Evolutionary conservation across 257 asterid genomes (phyloP).

Genomic region (Primulina tabacum): DNA sequence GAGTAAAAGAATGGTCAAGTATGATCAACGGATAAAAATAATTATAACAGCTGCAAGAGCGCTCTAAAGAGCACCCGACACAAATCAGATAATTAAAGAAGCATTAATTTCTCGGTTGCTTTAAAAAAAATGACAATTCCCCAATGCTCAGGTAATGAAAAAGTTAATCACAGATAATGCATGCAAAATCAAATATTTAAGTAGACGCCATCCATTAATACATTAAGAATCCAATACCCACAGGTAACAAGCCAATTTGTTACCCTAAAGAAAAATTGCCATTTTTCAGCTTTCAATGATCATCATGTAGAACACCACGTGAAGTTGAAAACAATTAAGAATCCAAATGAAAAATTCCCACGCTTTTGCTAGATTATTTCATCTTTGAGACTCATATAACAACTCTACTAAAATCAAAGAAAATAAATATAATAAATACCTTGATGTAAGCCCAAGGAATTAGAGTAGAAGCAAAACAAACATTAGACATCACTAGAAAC

Average conservation of each 20-base stretch:
- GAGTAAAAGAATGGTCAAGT: slow-evolving; percentile 43
- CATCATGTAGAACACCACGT: background rate
- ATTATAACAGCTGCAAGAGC: background rate
- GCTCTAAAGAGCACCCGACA: slow-evolving; percentile 8
- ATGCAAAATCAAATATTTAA: background rate
- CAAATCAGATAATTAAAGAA: slow-evolving; percentile 3
- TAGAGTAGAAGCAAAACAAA: background rate
- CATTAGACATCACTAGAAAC: background rate
- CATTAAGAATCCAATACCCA: background rate
- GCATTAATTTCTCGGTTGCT: background rate
- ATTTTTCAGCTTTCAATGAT: slow-evolving; percentile 1
- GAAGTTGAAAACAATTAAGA: background rate
- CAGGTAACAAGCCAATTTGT: background rate
- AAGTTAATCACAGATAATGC: background rate
- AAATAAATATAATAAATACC: background rate
- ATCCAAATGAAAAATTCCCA: background rate
- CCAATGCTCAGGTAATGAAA: background rate
- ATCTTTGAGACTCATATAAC: background rate
- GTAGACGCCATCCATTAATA: background rate
- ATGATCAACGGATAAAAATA: slow-evolving; percentile 20
- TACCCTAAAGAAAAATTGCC: background rate
- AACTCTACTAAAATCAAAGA: background rate
- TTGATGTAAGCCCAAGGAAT: background rate
- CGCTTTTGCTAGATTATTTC: background rate
- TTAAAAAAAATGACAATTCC: background rate